Base-by-base conservation (phyloP, 1,284 basidiomycete species). In the Pulveroboletus sp. region DNA sequence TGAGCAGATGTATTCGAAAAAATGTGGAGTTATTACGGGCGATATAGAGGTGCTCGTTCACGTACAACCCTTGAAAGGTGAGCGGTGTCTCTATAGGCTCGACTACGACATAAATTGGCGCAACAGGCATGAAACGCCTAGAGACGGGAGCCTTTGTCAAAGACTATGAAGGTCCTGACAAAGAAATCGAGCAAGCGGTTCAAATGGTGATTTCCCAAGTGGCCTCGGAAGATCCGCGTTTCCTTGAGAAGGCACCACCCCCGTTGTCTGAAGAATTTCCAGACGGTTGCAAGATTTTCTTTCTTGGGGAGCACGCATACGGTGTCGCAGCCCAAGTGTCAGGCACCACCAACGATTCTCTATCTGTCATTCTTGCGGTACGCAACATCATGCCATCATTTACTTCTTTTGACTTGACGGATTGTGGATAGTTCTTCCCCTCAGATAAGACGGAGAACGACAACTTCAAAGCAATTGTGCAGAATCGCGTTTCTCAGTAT, bases 271-370 rank as follows among this genome's bases (percentile, higher is more conserved):
- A 93, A 53, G 97, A 99, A 72, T 98, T 94, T 76, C 95, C 96
- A 0, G 85, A 86, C 2, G 91, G 91, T 12, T 91, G 87, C 70
- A 93, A 90, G 66, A 91, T 98, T 42, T 97, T 99, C 76, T 99
- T 98, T 85, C 82, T 99, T 8, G 96, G 96, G 22, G 87, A 91
- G 62, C 87, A 93, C 65, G 91, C 91, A 0, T 99, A 97, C 69
- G 97, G 97, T n/a, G 87, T 91, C 6, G 94, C 97, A 8, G 94
- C 94, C 0, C 91, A 94, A 67, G 93, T 99, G 11, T 81, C 84
- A 31, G 81, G 75, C 1, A 91, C 93, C 0, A 81, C 81, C 1
- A 80, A 87, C 9, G 80, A 81, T 10, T 79, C 84, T 0, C 75
- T 97, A 29, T 88, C 89, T 33, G 89, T 96, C 58, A 77, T 89